Conservation (phyloP, 176 grass and related monocot species). For the Echinochloa phyllopogon region DNA sequence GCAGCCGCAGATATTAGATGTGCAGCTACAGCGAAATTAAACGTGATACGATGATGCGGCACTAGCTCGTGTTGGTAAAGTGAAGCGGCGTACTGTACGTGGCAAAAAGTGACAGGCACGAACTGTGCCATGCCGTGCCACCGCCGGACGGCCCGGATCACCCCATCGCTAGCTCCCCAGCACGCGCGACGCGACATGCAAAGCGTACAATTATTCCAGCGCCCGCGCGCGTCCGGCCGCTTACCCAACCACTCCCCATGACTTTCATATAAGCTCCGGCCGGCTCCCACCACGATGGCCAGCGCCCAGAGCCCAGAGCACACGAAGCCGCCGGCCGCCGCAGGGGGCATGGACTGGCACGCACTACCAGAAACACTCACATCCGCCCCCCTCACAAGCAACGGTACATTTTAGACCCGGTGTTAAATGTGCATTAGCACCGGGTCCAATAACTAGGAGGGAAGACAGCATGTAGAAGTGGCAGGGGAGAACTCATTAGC, state of each 20-base stretch:
- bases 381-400: too few species aligned
- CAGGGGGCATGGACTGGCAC: slow-evolving; percentile 64
- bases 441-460: too few species aligned
- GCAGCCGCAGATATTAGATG: neutral
- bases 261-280: neutral
- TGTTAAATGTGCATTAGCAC: too few species aligned
- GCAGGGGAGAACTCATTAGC: too few species aligned
- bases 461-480: too few species aligned
- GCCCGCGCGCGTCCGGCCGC: neutral
- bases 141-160: slow-evolving; percentile 12
- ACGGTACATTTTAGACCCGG: too few species aligned
- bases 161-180: neutral
- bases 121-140: slow-evolving; percentile 35
- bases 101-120: slow-evolving; percentile 49
- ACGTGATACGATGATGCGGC: neutral
- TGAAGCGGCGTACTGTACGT: slow-evolving; percentile 27
- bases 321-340: neutral
- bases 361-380: too few species aligned
- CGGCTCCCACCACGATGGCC: neutral
- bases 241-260: neutral
- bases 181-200: neutral
- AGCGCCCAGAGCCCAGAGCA: neutral
- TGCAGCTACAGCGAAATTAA: neutral
- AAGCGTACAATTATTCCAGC: neutral
- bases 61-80: neutral